These are phyloP conservation scores for Erysimum pusillum DNA, from an alignment of 441 rosid genomes.

Conservation along the genomic window DNA sequence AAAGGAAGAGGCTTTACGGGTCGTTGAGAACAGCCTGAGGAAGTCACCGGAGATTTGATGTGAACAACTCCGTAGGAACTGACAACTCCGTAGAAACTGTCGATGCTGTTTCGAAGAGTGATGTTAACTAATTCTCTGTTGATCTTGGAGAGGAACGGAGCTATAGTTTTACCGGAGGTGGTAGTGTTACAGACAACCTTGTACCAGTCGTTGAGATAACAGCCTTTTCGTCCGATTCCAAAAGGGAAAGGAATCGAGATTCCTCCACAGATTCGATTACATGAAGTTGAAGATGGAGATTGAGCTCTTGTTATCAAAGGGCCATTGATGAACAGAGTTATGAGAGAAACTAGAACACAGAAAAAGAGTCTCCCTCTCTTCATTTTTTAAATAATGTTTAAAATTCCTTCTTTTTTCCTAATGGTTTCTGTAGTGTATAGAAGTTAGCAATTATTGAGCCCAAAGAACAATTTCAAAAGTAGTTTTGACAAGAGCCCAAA, in stretches of 20 bases:
- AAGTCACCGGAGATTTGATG: conserved; percentile 48
- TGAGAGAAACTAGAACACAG: neutral
- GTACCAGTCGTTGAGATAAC: conserved; percentile 47
- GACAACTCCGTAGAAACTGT: no score
- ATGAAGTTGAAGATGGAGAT: conserved; percentile 28
- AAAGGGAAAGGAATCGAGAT: conserved; percentile 53
- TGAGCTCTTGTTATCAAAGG: conserved; percentile 34
- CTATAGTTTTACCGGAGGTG: neutral
- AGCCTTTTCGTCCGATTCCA: conserved; percentile 45
- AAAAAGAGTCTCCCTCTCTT: conserved; percentile 3
- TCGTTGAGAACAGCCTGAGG: conserved; percentile 47
- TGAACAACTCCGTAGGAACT: conserved; percentile 7
- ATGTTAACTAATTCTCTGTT: conserved; percentile 44
- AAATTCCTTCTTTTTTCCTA: no score
- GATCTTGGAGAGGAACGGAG: conserved; percentile 40
- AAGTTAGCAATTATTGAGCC: no score
- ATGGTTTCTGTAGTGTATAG: no score
- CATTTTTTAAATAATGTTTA: conserved; percentile 4
- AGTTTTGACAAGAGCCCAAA: neutral
- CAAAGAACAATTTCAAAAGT: conserved; percentile 50
- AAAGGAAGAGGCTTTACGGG: conserved; percentile 24
- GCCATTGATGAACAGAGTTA: conserved; percentile 22
- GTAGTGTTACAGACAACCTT: conserved; percentile 46
- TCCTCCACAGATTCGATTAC: conserved; percentile 47
- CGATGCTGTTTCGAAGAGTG: conserved; percentile 2